Evolutionary conservation across 768 basidiomycete genomes (phyloP).

Genomic region (Naganishia vaughanmartiniae): DNA sequence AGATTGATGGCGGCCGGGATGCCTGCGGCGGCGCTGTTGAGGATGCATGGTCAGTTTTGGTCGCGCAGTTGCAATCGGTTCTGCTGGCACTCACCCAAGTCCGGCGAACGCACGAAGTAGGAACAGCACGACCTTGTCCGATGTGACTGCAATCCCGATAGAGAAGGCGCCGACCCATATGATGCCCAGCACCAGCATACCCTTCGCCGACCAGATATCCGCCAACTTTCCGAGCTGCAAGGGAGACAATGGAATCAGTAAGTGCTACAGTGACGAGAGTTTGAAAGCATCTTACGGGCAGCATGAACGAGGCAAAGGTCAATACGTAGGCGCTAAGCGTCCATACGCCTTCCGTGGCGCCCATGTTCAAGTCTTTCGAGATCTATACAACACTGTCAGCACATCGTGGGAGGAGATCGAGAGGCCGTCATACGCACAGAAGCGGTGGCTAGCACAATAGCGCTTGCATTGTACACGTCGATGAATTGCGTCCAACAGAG

Average conservation of each 20-base stretch:
- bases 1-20: conserved; percentile 36
- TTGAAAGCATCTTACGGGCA: conserved; percentile 13
- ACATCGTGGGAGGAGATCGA: not conserved
- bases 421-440: not conserved
- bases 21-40: conserved; percentile 27
- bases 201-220: conserved; percentile 26
- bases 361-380: conserved; percentile 25
- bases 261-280: too few relatives aligned
- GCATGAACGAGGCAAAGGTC: conserved; percentile 30
- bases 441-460: conserved; percentile 26
- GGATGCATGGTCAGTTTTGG: not conserved
- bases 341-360: conserved; percentile 27
- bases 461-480: conserved; percentile 64
- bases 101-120: conserved; percentile 27
- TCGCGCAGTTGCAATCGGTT: not conserved
- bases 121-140: conserved; percentile 23
- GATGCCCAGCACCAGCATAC: conserved; percentile 20
- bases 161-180: conserved; percentile 27
- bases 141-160: conserved; percentile 25
- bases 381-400: not conserved
- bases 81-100: conserved; percentile 9
- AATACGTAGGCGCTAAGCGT: conserved; percentile 30
- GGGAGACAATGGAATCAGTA: not conserved
- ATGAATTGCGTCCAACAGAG: conserved; percentile 42
- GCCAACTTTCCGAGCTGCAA: conserved; percentile 25